Conservation (phyloP, 2,329 filamentous ascomycete species). For the Xylariaceae sp. region DNA sequence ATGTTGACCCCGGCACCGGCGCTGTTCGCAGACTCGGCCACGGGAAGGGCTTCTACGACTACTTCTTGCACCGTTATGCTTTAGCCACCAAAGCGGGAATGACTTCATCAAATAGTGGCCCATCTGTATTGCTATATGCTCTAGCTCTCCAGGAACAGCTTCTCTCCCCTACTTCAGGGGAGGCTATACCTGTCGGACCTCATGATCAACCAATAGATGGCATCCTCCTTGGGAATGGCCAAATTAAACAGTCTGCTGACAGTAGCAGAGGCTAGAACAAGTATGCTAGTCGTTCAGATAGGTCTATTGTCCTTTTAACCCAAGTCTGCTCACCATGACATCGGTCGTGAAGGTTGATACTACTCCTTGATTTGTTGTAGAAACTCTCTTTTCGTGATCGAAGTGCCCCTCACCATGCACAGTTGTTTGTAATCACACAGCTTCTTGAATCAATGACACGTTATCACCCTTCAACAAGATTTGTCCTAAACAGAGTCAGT, state of each 20-base stretch:
- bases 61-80: conserved; percentile 79
- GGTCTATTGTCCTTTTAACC: conserved; percentile 16
- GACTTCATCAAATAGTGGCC: conserved; percentile 41
- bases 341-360: not conserved
- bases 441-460: conserved; percentile 64
- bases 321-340: not conserved
- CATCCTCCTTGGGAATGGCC: conserved; percentile 73
- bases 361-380: not conserved
- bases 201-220: conserved; percentile 84
- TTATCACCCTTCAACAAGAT: conserved; percentile 73
- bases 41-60: conserved; percentile 97
- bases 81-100: conserved; percentile 46
- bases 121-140: conserved; percentile 66
- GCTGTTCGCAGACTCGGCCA: conserved; percentile 81
- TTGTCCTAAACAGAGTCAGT: conserved; percentile 54
- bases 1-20: conserved; percentile 59
- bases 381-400: conserved; percentile 29
- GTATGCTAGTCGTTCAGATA: conserved; percentile 23
- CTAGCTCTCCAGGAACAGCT: conserved; percentile 88
- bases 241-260: conserved; percentile 52
- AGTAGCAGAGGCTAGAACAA: conserved; percentile 31
- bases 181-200: conserved; percentile 74
- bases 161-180: conserved; percentile 61
- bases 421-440: conserved; percentile 38
- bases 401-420: conserved; percentile 1